Conservation (phyloP, 441 rosid species). For the Geranium incanum region DNA sequence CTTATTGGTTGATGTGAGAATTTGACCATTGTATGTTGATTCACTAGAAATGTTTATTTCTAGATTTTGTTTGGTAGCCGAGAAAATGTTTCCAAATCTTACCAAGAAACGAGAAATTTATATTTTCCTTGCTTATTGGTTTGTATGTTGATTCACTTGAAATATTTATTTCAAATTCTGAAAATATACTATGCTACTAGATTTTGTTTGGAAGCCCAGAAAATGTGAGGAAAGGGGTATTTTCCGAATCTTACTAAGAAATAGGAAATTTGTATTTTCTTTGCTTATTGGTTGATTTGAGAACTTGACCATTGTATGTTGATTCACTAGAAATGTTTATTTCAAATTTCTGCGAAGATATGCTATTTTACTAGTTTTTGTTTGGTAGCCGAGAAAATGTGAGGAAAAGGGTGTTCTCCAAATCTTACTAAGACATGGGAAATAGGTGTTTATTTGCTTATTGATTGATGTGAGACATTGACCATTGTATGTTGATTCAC, state of each 20-base stretch:
- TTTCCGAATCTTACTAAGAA: background rate
- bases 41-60: background rate
- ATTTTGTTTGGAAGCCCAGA: background rate
- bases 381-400: background rate
- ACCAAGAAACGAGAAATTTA: background rate
- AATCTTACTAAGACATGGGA: background rate
- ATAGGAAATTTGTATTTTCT: background rate
- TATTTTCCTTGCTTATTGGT: background rate
- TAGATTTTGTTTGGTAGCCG: background rate
- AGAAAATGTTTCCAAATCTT: background rate
- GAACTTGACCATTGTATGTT: background rate
- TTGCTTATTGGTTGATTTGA: background rate
- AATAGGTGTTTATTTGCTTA: background rate
- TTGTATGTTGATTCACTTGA: background rate
- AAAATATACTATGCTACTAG: background rate
- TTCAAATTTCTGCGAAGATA: too few species aligned
- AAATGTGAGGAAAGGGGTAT: background rate
- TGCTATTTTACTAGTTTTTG: background rate
- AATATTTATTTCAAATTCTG: background rate
- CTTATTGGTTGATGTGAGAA: background rate
- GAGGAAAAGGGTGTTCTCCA: background rate
- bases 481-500: slow-evolving; percentile 18
- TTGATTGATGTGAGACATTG: background rate
- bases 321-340: too few species aligned
- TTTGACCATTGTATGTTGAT: background rate